phyloP scores from a whole-genome alignment of 352 stramenopile genomes.

The Albugo laibachii region DNA sequence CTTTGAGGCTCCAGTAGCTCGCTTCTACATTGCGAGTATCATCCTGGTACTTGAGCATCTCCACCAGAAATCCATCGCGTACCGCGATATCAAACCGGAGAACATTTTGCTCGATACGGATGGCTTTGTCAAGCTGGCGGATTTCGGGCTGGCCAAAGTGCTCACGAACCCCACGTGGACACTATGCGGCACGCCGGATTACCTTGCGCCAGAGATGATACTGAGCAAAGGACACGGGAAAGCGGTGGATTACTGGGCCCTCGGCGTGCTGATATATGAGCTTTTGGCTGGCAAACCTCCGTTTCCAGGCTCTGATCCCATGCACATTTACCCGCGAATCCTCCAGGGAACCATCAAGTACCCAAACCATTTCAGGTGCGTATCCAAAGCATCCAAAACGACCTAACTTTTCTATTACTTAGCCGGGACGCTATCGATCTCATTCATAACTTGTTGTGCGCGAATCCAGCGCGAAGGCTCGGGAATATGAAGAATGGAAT shows the following conservation, averaged over 20 bases:
- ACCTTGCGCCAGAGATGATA: constrained; percentile 49
- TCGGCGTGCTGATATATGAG: constrained; percentile 49
- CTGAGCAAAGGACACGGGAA: constrained; percentile 49
- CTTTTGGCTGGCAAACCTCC: constrained; percentile 56
- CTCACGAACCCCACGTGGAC: constrained; percentile 77
- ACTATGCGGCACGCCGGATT: constrained; percentile 72
- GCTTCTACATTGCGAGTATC: constrained; percentile 81
- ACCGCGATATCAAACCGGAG: constrained; percentile 81
- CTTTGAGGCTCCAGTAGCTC: constrained; percentile 51
- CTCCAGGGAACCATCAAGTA: constrained; percentile 54
- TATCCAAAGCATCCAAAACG: constrained; percentile 61
- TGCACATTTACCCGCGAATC: constrained; percentile 85
- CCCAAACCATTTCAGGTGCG: constrained; percentile 47
- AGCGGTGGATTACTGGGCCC: constrained; percentile 49
- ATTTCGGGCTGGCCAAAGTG: constrained; percentile 86
- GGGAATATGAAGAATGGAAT: constrained; percentile 29
- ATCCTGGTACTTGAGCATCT: constrained; percentile 82
- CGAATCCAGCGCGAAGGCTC: constrained; percentile 25
- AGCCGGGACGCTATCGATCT: constrained; percentile 43
- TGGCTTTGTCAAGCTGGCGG: constrained; percentile 79
- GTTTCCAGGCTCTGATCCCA: constrained; percentile 72
- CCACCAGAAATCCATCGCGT: constrained; percentile 78
- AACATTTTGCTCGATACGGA: constrained; percentile 74
- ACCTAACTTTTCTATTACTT: constrained; percentile 43
- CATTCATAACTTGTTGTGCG: constrained; percentile 30